Conservation (phyloP, 2,329 filamentous ascomycete genomes). For the Penicillium oxalicum region DNA sequence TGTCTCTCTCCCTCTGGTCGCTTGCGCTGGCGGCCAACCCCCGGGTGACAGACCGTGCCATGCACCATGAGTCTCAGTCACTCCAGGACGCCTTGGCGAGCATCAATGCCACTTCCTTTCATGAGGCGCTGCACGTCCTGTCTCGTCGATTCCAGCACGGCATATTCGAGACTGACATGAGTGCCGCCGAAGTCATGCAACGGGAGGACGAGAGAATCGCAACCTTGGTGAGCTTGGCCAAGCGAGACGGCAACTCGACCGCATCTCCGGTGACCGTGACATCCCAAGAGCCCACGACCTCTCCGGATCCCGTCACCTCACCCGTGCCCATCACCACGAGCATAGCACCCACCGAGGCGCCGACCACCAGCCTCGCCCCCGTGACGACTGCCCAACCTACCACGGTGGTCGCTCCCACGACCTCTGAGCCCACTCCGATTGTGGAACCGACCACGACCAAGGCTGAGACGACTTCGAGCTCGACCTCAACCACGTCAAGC, state of each 20-base stretch:
- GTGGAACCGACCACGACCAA: too few relatives aligned
- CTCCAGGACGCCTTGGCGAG: constrained; percentile 54
- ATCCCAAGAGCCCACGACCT: constrained; percentile 9
- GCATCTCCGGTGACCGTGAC: constrained; percentile 12
- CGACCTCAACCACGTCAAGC: constrained; percentile 6
- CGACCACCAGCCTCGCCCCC: background rate
- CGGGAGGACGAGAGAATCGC: constrained; percentile 57
- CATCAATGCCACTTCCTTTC: constrained; percentile 56
- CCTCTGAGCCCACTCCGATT: constrained; percentile 13
- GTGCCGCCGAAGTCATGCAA: constrained; percentile 59
- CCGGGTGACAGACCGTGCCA: constrained; percentile 7
- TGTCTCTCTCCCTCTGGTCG: constrained; percentile 24
- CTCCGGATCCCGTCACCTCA: constrained; percentile 14
- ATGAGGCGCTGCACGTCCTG: constrained; percentile 60
- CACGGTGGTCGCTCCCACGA: constrained; percentile 3
- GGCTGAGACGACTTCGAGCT: constrained; percentile 20
- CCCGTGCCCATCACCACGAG: constrained; percentile 5
- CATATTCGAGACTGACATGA: constrained; percentile 59
- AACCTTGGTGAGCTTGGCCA: constrained; percentile 58
- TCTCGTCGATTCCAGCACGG: constrained; percentile 62
- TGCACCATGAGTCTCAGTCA: constrained; percentile 27
- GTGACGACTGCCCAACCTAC: constrained; percentile 6
- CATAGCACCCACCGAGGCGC: constrained; percentile 9
- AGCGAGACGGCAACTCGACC: constrained; percentile 46
- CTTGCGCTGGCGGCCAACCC: constrained; percentile 21